Evolutionary conservation across 2,329 filamentous ascomycete species (phyloP), one percentile per base, ranked within the genome.

Genomic region (Aspergillus viridinutans): DNA sequence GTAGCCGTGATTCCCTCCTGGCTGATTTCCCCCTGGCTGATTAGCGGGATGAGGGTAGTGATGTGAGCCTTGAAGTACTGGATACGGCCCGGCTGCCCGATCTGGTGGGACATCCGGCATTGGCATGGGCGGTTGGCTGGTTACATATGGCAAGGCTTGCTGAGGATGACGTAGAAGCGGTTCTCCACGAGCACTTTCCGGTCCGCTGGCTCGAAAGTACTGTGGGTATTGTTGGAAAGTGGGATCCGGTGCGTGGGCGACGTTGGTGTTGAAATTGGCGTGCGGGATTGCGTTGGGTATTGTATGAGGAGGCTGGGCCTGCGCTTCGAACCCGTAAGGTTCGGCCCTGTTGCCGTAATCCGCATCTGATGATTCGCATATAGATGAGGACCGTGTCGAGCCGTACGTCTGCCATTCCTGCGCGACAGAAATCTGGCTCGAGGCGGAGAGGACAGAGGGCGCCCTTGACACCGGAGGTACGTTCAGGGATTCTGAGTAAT

Each of bases 361-460:
- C 26, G 69, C 47, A 21, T 71, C 63, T n/a, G 68, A 64, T 12
- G 65, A 60, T 45, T 66, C 68, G 17, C 64, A 65, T 14, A 66
- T 54, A 4, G 69, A 69, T 4, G 67, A 60, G 8, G 70, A 67
- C 32, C 67, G 64, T 8, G 67, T 65, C 35, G 63, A 63, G 14
- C 58, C 53, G 50, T 68, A 72, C 38, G 58, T 50, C 49, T 62
- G 63, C 70, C 70, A 73, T 17, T 69, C 68, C 49, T 65, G 61
- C 4, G 62, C 57, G 26, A 67, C 60, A 20, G 70, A 66, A 17
- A 66, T 60, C 50, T 63, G 68, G 52, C 64, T 68, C 3, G 68
- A 63, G 8, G 58, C 55, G n/a, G 65, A 67, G 12, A 68, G 54
- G 8, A 55, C 61, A 1, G 69, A 65, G 3, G 65, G 61, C 14